A percentile compares a stretch with the other conserved stretches of the same genome.
These are phyloP conservation scores for Salix koriyanagi DNA, from an alignment of 345 rosid species.

Conservation along the genomic window DNA sequence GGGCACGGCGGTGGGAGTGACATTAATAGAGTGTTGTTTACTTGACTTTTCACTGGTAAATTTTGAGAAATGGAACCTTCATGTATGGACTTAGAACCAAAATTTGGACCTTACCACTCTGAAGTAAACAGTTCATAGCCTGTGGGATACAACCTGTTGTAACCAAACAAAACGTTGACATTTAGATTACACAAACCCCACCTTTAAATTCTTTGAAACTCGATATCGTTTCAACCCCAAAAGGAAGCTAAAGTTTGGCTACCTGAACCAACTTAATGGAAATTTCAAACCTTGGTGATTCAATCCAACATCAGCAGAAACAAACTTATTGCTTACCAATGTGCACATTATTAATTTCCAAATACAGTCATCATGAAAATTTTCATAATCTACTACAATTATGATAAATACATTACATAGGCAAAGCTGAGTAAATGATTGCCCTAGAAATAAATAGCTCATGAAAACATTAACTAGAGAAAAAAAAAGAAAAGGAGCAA, in stretches of 20 bases:
- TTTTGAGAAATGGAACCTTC: background rate
- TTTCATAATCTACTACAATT: background rate
- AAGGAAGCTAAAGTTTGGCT: background rate
- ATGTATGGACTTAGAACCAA: background rate
- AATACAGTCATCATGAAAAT: background rate
- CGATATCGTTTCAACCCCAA: background rate
- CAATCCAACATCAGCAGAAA: background rate
- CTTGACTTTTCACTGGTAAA: background rate
- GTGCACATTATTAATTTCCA: background rate
- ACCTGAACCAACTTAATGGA: background rate
- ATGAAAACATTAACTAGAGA: background rate
- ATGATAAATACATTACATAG: background rate
- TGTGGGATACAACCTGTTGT: background rate
- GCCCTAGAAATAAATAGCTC: background rate
- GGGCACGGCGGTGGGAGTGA: background rate
- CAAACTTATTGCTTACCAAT: background rate
- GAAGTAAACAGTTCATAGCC: background rate
- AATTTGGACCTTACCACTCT: background rate
- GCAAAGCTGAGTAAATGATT: background rate
- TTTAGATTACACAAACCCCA: background rate
- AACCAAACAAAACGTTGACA: background rate
- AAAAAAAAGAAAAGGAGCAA: background rate
- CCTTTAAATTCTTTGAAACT: background rate
- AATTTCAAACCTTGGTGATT: background rate
- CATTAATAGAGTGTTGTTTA: background rate